Base-by-base conservation (phyloP, 495 filamentous ascomycete genomes). In the Bryoglossum gracile region DNA sequence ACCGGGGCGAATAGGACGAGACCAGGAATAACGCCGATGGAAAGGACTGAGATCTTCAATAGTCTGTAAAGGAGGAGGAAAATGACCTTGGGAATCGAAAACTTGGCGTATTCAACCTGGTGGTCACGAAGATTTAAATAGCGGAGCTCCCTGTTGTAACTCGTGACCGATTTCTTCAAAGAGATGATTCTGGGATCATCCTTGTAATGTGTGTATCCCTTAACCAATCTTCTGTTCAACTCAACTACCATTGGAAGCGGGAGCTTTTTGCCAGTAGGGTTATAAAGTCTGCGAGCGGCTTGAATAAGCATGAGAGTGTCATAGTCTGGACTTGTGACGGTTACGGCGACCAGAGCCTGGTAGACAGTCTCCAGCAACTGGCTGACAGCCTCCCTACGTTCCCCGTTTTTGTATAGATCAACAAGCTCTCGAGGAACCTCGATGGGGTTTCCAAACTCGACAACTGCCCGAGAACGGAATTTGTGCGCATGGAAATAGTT, bases 401-500 rank as follows among this genome's bases (percentile, higher is more conserved):
- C 77, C 22, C 88, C 87, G 41, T 71, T 77, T 61, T 81, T 86
- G 69, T 90, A 99, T 64, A 86, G 76, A 23, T 95, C 77, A 2
- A 96, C 89, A 3, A 95, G 67, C 55, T 94, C 84, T 21, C 63
- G 66, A 1, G 88, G 85, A 8, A 96, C 78, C 48, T 94, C 84
- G 26, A 97, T 73, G 2, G 92, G 89, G 21, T 74, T 81, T 17
- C 94, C 92, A 62, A 99, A 99, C 57, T 99, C 92, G 50, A 99
- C 80, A 1, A 99, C 92, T 30, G 94, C 94, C 61, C 92, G 77
- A 41, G 92, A 99, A 14, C 92, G 82, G 67, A 99, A 99, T 63
- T 97, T 99, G 69, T 99, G 92, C 3, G 92, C 86, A 66, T 99
- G 92, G 68, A 99, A 99, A 66, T 99, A 99, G 61, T 99, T 99